Base-by-base conservation (phyloP, 305 asterid genomes). In the Fraxinus greggii region DNA sequence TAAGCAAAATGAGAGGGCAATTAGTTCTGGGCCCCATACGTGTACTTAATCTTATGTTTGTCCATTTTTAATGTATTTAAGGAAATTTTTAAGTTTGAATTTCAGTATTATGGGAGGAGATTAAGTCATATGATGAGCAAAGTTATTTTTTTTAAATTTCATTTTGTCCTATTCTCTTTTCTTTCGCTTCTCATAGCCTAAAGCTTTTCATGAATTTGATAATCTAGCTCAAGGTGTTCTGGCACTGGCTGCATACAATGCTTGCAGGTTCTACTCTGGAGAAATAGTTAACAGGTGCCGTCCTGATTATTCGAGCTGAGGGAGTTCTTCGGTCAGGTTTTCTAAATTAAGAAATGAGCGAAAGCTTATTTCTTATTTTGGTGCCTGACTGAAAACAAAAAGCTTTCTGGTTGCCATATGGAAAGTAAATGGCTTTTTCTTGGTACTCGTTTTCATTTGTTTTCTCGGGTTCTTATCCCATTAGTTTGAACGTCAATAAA, bases 321-420 rank as follows among this genome's bases (percentile, higher is more conserved):
- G 72, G 74, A 77, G 81, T 72, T 86, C 74, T 81, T 24, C 87
- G 72, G 78, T 82, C 83, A 33, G 86, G 36, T 31, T 75, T 77
- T 80, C 80, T 69, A 65, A 78, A 85, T 69, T 75, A 54, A 86
- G 84, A 79, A 83, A 87, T 86, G 86, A 76, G 77, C 56, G 74
- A 54, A 84, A 79, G 83, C 85, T 83, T 83, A 79, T 84, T 84
- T 85, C 90, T 80, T 85, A 85, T 81, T 77, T 82, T 79, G 79
- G 90, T 83, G 88, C 90, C 90, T 78, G 95, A 87, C 78, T 88
- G 88, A 87, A 84, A 84, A 78, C 84, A 79, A 76, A 65, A 80
- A 67, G 4, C 59, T 72, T 80, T 80, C 81, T n/a, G 21, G 65
- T 77, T 78, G 79, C 21, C 21, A 48, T 48, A n/a, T 48, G 63